Conservation (phyloP, 352 stramenopile species). For the Phytophthora ramorum region DNA sequence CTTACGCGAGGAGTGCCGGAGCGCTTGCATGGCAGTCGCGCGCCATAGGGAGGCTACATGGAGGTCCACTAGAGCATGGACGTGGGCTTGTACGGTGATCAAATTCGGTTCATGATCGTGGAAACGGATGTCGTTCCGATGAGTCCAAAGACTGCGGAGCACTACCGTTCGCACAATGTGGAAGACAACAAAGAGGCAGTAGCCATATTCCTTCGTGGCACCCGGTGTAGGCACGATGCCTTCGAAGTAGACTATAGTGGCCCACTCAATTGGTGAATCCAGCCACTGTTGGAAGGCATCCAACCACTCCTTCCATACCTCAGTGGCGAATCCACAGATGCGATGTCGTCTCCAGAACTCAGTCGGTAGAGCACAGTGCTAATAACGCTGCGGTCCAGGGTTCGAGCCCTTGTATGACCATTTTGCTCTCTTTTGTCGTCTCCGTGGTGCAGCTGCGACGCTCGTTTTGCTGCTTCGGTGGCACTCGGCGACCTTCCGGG, state of each 20-base stretch:
- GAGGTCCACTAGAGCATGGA: not conserved
- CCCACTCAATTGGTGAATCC: not conserved
- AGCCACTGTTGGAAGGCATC: not conserved
- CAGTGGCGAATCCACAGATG: not conserved
- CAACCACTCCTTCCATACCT: not conserved
- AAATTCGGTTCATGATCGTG: not conserved
- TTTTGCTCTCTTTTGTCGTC: slow-evolving; percentile 2
- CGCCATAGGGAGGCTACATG: no score
- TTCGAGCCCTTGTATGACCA: slow-evolving; percentile 12
- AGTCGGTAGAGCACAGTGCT: slow-evolving; percentile 11
- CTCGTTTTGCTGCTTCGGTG: no score
- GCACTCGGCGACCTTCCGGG: no score
- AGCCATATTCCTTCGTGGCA: not conserved
- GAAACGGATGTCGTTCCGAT: not conserved
- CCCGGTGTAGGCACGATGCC: not conserved
- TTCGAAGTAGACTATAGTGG: not conserved
- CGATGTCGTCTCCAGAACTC: not conserved
- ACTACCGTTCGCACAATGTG: not conserved
- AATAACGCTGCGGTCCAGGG: slow-evolving; percentile 15
- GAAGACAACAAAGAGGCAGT: not conserved
- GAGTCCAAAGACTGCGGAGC: not conserved
- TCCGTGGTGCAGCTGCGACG: no score
- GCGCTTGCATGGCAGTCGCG: no score
- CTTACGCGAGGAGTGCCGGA: not conserved
- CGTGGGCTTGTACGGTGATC: not conserved